Percentiles rank a stretch among this genome's conserved stretches.
Evolutionary conservation across 257 asterid species (phyloP).

Genomic region (Solanum boliviense): DNA sequence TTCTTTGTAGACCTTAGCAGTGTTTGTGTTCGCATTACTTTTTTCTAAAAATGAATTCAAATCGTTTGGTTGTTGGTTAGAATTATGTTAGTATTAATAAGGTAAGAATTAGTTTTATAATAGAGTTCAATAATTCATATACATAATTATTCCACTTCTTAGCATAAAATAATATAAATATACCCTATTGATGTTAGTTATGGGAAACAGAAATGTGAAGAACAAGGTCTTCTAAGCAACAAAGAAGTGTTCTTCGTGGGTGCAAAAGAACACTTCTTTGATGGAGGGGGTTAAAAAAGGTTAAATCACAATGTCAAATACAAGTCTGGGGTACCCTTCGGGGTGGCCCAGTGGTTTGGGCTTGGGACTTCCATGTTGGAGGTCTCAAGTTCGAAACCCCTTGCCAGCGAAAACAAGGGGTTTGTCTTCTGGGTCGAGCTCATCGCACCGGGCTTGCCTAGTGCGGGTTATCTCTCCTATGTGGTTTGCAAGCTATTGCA

Average conservation of each 20-base stretch:
- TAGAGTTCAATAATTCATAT: not conserved
- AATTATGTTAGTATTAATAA: not conserved
- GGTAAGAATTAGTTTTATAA: not conserved
- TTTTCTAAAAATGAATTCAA: not conserved
- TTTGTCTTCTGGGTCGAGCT: too few species aligned
- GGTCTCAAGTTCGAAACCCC: too few species aligned
- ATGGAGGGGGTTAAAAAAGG: not conserved
- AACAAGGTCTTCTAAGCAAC: not conserved
- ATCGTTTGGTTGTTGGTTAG: not conserved
- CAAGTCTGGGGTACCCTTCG: too few species aligned
- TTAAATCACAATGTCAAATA: not conserved
- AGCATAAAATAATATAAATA: not conserved
- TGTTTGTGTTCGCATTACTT: not conserved
- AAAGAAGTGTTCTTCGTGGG: not conserved
- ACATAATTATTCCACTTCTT: not conserved
- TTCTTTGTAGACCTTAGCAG: not conserved
- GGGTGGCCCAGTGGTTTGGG: too few species aligned
- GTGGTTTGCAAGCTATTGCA: too few species aligned
- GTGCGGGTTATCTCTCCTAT: too few species aligned
- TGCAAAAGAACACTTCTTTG: too few species aligned
- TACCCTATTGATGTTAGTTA: not conserved
- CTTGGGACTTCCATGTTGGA: too few species aligned
- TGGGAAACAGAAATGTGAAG: not conserved
- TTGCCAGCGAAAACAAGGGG: too few species aligned
- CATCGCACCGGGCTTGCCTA: too few species aligned